phyloP scores from a whole-genome alignment of 139 green algal species.

The Zygnema circumcarinatum region DNA sequence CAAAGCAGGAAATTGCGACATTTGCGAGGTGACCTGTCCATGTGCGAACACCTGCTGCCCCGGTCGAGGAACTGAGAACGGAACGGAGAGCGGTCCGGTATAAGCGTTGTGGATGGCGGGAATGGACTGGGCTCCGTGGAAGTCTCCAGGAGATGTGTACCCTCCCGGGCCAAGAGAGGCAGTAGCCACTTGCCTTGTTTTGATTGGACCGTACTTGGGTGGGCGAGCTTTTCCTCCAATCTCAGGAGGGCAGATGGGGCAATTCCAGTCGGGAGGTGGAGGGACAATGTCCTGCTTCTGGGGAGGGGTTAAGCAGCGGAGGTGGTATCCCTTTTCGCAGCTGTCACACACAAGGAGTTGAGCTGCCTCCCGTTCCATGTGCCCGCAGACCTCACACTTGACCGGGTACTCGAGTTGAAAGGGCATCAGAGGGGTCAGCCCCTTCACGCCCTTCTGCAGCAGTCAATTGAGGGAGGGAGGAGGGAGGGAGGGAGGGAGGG shows the following conservation, averaged over 20 bases:
- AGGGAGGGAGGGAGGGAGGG: neutral
- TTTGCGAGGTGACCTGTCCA: too few relatives aligned
- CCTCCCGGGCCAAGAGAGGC: too few relatives aligned
- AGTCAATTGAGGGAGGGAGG: neutral
- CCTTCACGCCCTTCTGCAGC: slow-evolving; percentile 6
- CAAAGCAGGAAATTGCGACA: too few relatives aligned
- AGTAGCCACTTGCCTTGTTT: neutral
- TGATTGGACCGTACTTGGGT: slow-evolving; percentile 7
- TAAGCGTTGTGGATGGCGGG: too few relatives aligned
- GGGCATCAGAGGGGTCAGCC: neutral
- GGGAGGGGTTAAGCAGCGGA: neutral
- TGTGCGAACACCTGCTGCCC: too few relatives aligned
- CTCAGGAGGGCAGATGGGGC: neutral
- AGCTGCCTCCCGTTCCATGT: neutral
- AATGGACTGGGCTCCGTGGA: neutral
- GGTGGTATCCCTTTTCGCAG: slow-evolving; percentile 12
- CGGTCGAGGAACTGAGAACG: too few relatives aligned
- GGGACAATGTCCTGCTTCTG: neutral
- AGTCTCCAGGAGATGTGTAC: neutral
- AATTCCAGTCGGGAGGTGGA: neutral
- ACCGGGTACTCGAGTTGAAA: neutral
- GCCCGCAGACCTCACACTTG: neutral
- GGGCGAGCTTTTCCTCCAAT: neutral
- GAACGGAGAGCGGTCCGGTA: too few relatives aligned
- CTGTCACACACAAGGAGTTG: slow-evolving; percentile 1